phyloP scores from a whole-genome alignment of 306 rosid species.

The Vigna hirtella region DNA sequence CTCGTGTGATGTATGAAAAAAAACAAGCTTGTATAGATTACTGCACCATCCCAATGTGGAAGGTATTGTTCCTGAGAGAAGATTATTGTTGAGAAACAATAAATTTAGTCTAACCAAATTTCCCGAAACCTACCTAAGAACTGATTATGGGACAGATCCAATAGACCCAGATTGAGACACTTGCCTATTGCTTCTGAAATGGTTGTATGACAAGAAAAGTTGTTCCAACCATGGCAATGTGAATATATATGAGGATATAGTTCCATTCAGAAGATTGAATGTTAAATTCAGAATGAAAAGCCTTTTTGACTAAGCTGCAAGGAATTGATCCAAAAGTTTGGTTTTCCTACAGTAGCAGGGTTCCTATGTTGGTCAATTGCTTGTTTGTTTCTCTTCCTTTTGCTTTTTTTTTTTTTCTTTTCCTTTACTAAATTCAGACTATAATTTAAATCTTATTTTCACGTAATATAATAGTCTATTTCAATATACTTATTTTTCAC shows the following conservation, averaged over 20 bases:
- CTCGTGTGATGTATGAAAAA: too few relatives aligned
- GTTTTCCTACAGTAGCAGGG: constrained; percentile 61
- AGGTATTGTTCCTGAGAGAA: constrained; percentile 68
- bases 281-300: constrained; percentile 61
- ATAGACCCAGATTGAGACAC: constrained; percentile 56
- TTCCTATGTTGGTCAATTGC: background rate
- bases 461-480: too few relatives aligned
- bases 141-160: constrained; percentile 66
- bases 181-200: constrained; percentile 50
- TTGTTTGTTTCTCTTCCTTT: too few relatives aligned
- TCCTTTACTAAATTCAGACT: too few relatives aligned
- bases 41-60: constrained; percentile 57
- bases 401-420: too few relatives aligned
- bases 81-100: constrained; percentile 74
- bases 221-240: constrained; percentile 53
- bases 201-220: constrained; percentile 66
- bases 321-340: constrained; percentile 71
- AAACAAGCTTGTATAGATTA: constrained; percentile 59
- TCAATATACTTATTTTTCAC: too few relatives aligned
- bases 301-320: constrained; percentile 50
- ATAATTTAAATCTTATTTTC: too few relatives aligned
- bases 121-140: constrained; percentile 64
- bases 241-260: constrained; percentile 53
- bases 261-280: constrained; percentile 65
- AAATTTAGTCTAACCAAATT: constrained; percentile 49